phyloP scores from a whole-genome alignment of 2,329 filamentous ascomycete species.

The Camillea tinctor region DNA sequence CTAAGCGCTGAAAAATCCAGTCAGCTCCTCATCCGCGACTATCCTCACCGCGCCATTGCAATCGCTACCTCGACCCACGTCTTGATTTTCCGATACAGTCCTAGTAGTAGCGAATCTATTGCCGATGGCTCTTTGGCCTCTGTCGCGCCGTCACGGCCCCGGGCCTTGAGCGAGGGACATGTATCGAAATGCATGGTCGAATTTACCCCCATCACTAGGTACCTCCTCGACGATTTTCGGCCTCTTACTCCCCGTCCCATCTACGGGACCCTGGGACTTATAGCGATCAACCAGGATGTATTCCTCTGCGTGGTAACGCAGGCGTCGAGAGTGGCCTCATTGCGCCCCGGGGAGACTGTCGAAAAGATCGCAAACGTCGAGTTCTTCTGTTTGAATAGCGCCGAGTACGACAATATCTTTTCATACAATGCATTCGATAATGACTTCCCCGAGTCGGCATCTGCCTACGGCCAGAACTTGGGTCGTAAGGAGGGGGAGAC shows the following conservation, averaged over 20 bases:
- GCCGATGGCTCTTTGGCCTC: conserved; percentile 60
- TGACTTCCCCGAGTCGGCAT: conserved; percentile 47
- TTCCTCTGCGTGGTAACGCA: conserved; percentile 88
- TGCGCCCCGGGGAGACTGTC: conserved; percentile 85
- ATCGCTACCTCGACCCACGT: conserved; percentile 77
- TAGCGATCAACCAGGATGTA: conserved; percentile 79
- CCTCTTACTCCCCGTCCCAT: conserved; percentile 71
- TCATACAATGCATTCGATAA: conserved; percentile 52
- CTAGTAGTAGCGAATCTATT: conserved; percentile 58
- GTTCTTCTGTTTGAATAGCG: conserved; percentile 88
- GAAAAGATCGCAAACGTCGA: conserved; percentile 84
- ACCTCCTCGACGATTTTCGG: conserved; percentile 74
- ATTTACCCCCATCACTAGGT: conserved; percentile 64
- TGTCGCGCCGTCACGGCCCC: conserved; percentile 45
- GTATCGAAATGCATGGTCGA: conserved; percentile 80
- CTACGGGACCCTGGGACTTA: conserved; percentile 83
- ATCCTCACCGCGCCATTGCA: conserved; percentile 83
- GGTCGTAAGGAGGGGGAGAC: conserved; percentile 67
- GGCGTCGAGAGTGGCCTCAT: conserved; percentile 73
- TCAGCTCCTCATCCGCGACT: conserved; percentile 80
- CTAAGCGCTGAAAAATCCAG: conserved; percentile 61
- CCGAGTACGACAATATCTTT: conserved; percentile 78
- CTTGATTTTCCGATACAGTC: conserved; percentile 79
- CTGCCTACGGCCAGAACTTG: conserved; percentile 49
- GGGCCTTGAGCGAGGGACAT: conserved; percentile 42